These are phyloP conservation scores for Pythium rhizo-oryzae DNA, from an alignment of 352 stramenopile species.

Conservation along the genomic window DNA sequence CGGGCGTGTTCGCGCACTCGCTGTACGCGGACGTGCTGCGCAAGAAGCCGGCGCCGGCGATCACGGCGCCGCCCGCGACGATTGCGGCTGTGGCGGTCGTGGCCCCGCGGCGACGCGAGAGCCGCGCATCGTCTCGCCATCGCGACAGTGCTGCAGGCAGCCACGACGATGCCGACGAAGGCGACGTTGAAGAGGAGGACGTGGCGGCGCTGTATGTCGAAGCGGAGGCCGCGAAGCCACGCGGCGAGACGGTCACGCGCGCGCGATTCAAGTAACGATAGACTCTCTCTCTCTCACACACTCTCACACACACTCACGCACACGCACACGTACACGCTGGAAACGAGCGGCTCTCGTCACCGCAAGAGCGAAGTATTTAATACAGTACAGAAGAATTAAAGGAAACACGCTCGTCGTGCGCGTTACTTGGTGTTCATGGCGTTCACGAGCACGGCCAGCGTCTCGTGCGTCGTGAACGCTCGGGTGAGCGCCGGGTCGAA, in stretches of 20 bases:
- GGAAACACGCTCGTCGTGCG: background rate
- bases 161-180: too few relatives aligned
- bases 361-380: conserved; percentile 1
- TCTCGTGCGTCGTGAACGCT: conserved; percentile 48
- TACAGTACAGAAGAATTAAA: conserved; percentile 3
- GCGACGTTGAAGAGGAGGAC: too few relatives aligned
- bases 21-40: conserved; percentile 71
- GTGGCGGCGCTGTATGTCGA: too few relatives aligned
- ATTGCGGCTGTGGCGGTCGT: too few relatives aligned
- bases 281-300: too few relatives aligned
- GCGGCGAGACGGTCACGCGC: too few relatives aligned
- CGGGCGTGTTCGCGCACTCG: conserved; percentile 69
- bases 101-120: too few relatives aligned
- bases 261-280: too few relatives aligned
- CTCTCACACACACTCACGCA: background rate
- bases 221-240: background rate
- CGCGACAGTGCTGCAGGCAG: too few relatives aligned
- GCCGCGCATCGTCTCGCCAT: too few relatives aligned
- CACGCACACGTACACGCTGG: background rate
- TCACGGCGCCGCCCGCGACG: background rate
- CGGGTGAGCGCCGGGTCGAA: conserved; percentile 31
- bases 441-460: conserved; percentile 40
- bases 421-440: background rate
- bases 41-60: conserved; percentile 17
- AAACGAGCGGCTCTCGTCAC: background rate